Evolutionary conservation across 495 filamentous ascomycete species (phyloP), one percentile per base, ranked within the genome.

Genomic region (Hypoxylon rickii): DNA sequence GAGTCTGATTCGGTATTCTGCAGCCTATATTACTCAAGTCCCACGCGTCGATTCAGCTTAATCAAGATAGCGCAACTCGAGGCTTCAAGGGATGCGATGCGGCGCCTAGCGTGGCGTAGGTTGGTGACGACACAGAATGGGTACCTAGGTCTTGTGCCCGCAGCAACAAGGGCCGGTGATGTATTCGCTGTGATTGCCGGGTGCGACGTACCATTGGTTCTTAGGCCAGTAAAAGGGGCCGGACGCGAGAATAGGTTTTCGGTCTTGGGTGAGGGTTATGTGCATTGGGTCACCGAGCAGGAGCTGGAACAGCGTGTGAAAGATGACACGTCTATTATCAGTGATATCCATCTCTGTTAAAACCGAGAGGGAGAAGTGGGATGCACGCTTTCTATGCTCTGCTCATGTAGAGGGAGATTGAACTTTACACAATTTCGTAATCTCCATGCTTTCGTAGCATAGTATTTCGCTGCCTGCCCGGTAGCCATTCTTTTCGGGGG

Each of bases 241-340:
- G n/a, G n/a, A n/a, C n/a, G n/a, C n/a, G n/a, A n/a, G n/a, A n/a
- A 33, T 5, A 22, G 31, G n/a, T 53, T 36, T 15, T 36, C 41
- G 19, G 29, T 53, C 18, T 29, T 53, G 3, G 49, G 49, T 22
- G 49, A 53, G 40, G 49, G 39, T 7, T 53, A 37, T 15, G 31
- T 53, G 49, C 49, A 53, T 21, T 53, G 49, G 49, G 49, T 24
- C n/a, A 44, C 49, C 11, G 49, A 31, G 12, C 26, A 22, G 15
- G 49, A 53, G 19, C 1, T 43, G 40, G 29, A 38, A 7, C 39
- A 38, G 40, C 26, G 49, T 21, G 10, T 43, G 5, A 31, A 53
- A 10, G 31, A 44, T 18, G 40, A 20, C 2, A 10, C 29, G 7
- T 44, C 29, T 26, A 36, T 13, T 11, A 26, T 53, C 13, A 20